A percentile compares a stretch with the other conserved stretches of the same genome.
Evolutionary conservation across 148 eudicot species (phyloP).

Genomic region (Silene uniflora): DNA sequence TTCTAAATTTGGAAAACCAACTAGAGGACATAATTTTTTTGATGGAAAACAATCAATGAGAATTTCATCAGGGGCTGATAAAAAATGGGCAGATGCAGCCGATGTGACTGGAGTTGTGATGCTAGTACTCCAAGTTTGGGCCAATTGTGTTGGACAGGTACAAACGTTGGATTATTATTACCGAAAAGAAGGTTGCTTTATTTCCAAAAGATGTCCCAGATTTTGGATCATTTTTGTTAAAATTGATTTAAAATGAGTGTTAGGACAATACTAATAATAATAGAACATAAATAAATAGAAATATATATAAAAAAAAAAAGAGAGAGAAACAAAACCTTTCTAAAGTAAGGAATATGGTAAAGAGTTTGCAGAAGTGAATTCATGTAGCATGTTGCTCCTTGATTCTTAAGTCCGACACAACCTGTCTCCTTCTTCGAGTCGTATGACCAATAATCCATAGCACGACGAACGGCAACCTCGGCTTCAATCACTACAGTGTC

Average conservation of each 20-base stretch:
- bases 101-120: background rate
- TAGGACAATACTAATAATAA: background rate
- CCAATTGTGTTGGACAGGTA: background rate
- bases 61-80: background rate
- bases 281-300: background rate
- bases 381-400: slow-evolving; percentile 99
- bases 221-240: background rate
- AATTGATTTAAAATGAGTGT: background rate
- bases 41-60: background rate
- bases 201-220: background rate
- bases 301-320: background rate
- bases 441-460: slow-evolving; percentile 78
- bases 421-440: slow-evolving; percentile 98
- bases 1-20: background rate
- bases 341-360: slow-evolving; percentile 90
- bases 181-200: background rate
- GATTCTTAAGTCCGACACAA: slow-evolving; percentile 93
- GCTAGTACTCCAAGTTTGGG: background rate
- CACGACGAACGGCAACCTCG: slow-evolving; percentile 85
- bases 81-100: background rate
- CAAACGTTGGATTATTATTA: too few relatives aligned
- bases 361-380: slow-evolving; percentile 90
- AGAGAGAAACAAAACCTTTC: slow-evolving; percentile 57
- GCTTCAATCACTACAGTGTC: slow-evolving; percentile 82
- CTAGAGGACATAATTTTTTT: background rate